These are phyloP conservation scores for Trichoderma sp. DNA, from an alignment of 2,329 filamentous ascomycete genomes.

Conservation along the genomic window DNA sequence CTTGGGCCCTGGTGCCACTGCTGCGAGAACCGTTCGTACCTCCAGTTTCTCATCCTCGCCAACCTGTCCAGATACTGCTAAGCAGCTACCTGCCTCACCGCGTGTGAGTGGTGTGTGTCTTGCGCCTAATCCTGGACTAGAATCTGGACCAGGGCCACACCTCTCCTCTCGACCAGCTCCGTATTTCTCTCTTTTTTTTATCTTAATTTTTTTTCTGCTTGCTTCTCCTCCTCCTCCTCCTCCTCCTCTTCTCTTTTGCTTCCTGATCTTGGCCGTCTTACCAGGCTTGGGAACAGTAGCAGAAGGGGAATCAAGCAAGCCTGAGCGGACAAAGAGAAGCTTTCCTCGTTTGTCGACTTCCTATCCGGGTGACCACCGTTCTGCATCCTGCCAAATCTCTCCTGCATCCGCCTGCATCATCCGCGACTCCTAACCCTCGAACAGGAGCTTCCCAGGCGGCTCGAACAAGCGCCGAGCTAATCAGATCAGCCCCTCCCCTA, in stretches of 20 bases:
- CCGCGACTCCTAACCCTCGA: conserved; percentile 20
- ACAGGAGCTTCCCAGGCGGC: conserved; percentile 20
- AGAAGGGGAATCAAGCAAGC: not conserved
- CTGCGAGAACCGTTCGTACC: not conserved
- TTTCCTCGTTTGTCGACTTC: not conserved
- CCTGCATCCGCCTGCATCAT: conserved; percentile 29
- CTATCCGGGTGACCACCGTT: conserved; percentile 11
- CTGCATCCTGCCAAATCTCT: conserved; percentile 24
- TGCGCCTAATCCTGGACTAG: not conserved
- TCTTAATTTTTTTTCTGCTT: not conserved
- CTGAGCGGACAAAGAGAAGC: conserved; percentile 2
- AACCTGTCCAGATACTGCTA: conserved; percentile 21
- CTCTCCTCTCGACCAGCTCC: not conserved
- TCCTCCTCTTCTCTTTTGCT: conserved; percentile 8
- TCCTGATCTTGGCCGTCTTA: conserved; percentile 6
- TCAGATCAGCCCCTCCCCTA: conserved; percentile 36
- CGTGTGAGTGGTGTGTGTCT: conserved; percentile 21
- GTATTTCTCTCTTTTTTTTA: conserved; percentile 8
- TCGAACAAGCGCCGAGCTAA: conserved; percentile 39
- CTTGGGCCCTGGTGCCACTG: not conserved
- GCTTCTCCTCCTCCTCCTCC: conserved; percentile 22
- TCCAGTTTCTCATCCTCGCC: conserved; percentile 15
- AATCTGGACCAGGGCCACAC: conserved; percentile 3
- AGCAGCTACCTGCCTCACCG: conserved; percentile 18
- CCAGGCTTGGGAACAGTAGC: not conserved